phyloP scores from a whole-genome alignment of 192 early-diverging fungal genomes.

The Backusella macrospora region DNA sequence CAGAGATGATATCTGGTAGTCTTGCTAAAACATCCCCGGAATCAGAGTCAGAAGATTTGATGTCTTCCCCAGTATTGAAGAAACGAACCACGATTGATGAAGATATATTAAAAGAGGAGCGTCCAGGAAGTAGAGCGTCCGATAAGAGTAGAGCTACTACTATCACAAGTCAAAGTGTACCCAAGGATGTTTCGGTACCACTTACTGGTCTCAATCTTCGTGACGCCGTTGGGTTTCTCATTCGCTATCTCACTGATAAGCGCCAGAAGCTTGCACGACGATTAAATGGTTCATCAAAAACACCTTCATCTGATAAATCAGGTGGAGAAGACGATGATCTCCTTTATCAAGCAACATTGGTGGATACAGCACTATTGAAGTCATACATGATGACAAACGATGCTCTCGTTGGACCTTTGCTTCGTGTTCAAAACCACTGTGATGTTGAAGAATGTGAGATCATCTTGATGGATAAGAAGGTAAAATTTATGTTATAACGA shows the following conservation, averaged over 20 bases:
- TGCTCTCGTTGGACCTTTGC: constrained; percentile 85
- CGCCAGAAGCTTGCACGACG: constrained; percentile 72
- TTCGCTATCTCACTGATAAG: constrained; percentile 88
- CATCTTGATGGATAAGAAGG: constrained; percentile 75
- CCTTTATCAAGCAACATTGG: constrained; percentile 61
- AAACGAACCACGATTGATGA: constrained; percentile 14
- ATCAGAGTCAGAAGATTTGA: constrained; percentile 24
- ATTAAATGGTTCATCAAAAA: constrained; percentile 34
- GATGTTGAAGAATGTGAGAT: constrained; percentile 83
- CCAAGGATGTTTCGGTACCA: constrained; percentile 23
- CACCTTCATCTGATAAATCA: constrained; percentile 39
- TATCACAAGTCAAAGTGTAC: constrained; percentile 16
- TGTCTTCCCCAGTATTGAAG: neutral
- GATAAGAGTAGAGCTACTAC: constrained; percentile 19
- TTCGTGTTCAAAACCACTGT: constrained; percentile 89
- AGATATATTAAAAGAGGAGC: constrained; percentile 20
- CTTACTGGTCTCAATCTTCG: constrained; percentile 55
- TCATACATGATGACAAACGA: constrained; percentile 88
- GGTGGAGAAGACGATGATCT: constrained; percentile 39
- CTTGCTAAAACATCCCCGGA: constrained; percentile 44
- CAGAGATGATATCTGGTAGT: constrained; percentile 67
- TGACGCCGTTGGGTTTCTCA: constrained; percentile 64
- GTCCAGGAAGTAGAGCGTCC: constrained; percentile 10
- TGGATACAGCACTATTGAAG: constrained; percentile 91
- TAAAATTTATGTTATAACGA: constrained; percentile 27